A percentile compares a stretch with the other conserved stretches of the same genome.
Conservation (phyloP, 768 basidiomycete species). For the Hypholoma sublateritium region DNA sequence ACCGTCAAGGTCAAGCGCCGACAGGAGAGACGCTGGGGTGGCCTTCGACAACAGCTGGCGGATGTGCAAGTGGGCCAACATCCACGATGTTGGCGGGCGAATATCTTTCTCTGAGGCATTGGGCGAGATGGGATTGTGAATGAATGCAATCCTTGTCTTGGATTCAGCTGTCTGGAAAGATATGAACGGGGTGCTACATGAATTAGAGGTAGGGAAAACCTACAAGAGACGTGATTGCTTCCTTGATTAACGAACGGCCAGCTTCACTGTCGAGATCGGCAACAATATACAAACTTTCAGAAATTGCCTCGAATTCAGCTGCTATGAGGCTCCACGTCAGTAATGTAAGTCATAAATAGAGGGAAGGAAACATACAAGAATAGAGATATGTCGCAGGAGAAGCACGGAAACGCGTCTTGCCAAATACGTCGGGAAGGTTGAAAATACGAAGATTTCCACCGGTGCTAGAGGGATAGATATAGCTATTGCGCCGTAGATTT, state of each 20-base stretch:
- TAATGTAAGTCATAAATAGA: not conserved
- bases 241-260: constrained; percentile 59
- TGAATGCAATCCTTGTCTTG: constrained; percentile 65
- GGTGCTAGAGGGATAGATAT: constrained; percentile 59
- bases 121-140: constrained; percentile 61
- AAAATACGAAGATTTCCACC: constrained; percentile 50
- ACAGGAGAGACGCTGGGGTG: constrained; percentile 38
- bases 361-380: constrained; percentile 45
- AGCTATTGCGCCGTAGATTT: constrained; percentile 65
- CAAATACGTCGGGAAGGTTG: constrained; percentile 56
- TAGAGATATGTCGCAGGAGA: constrained; percentile 56
- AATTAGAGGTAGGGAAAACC: constrained; percentile 16
- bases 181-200: constrained; percentile 1
- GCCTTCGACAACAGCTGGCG: constrained; percentile 37
- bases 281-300: constrained; percentile 62
- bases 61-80: constrained; percentile 52
- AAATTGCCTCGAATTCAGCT: constrained; percentile 33
- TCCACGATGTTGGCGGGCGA: constrained; percentile 36
- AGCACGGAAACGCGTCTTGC: constrained; percentile 41
- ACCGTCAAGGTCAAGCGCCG: constrained; percentile 32
- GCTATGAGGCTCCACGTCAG: not conserved
- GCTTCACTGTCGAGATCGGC: constrained; percentile 72
- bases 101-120: constrained; percentile 14
- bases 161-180: constrained; percentile 39
- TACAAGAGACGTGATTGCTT: constrained; percentile 68